A percentile compares a stretch with the other conserved stretches of the same genome.
These are phyloP conservation scores for Pichia terricola DNA, from an alignment of 1,139 yeast species.

Conservation along the genomic window DNA sequence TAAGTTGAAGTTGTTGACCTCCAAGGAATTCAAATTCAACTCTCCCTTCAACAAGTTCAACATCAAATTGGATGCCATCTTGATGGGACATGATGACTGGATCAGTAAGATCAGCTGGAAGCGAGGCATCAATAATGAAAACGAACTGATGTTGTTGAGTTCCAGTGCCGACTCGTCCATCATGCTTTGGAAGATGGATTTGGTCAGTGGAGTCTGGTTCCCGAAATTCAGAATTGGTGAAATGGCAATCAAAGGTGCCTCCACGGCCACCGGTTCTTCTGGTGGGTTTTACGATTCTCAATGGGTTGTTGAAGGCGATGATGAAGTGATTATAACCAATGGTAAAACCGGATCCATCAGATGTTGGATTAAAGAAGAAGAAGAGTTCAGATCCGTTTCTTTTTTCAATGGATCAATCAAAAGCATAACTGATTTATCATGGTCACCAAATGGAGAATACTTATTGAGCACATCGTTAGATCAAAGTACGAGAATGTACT, in stretches of 20 bases:
- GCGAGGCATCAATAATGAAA: conserved; percentile 17
- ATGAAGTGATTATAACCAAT: conserved; percentile 57
- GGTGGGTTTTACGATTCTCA: conserved; percentile 94
- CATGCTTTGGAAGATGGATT: conserved; percentile 94
- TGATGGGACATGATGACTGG: conserved; percentile 99
- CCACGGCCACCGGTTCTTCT: conserved; percentile 95
- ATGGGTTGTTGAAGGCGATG: conserved; percentile 50
- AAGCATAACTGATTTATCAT: conserved; percentile 68
- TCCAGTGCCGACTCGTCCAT: conserved; percentile 91
- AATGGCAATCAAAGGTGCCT: conserved; percentile 89
- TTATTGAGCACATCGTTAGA: conserved; percentile 73
- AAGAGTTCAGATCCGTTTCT: conserved; percentile 30
- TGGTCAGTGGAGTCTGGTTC: conserved; percentile 82
- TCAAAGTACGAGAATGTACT: conserved; percentile 82
- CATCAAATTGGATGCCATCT: conserved; percentile 69
- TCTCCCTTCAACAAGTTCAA: conserved; percentile 29
- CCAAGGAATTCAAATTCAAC: conserved; percentile 54
- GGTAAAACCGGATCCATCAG: conserved; percentile 94
- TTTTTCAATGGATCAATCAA: conserved; percentile 73
- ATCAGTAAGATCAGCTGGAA: conserved; percentile 81
- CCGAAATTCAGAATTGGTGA: conserved; percentile 80
- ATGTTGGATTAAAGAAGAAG: conserved; percentile 44
- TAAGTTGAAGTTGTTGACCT: conserved; percentile 46
- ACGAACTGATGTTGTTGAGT: conserved; percentile 53
- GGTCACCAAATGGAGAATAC: conserved; percentile 66